Percentiles rank a stretch among this genome's conserved stretches.
phyloP scores from a whole-genome alignment of 1,139 yeast genomes.

The Nakaseomyces nivariensis region DNA sequence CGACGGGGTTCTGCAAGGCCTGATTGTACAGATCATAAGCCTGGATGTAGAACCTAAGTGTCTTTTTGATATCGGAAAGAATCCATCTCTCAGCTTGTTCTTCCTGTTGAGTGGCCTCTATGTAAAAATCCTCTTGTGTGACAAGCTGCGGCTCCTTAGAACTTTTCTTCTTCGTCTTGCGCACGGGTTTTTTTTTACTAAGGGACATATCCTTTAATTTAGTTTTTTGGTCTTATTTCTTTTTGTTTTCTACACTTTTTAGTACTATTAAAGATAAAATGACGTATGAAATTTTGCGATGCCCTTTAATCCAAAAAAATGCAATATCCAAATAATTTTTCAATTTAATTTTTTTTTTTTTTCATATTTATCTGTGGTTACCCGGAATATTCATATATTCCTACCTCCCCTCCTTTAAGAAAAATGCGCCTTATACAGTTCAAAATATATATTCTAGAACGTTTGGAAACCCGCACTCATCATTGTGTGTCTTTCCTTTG shows the following conservation, averaged over 20 bases:
- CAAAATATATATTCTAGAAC: too few species aligned
- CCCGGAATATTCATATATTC: neutral
- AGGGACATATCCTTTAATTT: neutral
- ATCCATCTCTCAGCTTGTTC: conserved; percentile 31
- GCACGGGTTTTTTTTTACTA: neutral
- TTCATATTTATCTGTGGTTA: neutral
- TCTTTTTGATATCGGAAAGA: conserved; percentile 26
- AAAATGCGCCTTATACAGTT: too few species aligned
- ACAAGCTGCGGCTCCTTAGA: conserved; percentile 8
- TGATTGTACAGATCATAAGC: conserved; percentile 22
- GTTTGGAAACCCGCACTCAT: too few species aligned
- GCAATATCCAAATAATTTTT: neutral
- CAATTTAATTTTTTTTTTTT: neutral
- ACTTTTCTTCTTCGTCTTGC: conserved; percentile 6
- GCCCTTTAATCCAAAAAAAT: too few species aligned
- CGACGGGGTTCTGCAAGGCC: conserved; percentile 15
- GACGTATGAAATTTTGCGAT: too few species aligned
- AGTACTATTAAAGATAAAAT: too few species aligned
- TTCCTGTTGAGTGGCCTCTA: conserved; percentile 25
- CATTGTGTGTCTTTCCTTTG: too few species aligned
- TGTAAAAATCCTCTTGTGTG: conserved; percentile 26
- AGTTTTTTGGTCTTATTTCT: neutral
- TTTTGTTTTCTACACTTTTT: neutral
- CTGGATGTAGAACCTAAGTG: conserved; percentile 21
- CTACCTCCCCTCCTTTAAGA: too few species aligned